Evolutionary conservation across 1,139 yeast species (phyloP).

Genomic region (Geotrichum macrosporum): DNA sequence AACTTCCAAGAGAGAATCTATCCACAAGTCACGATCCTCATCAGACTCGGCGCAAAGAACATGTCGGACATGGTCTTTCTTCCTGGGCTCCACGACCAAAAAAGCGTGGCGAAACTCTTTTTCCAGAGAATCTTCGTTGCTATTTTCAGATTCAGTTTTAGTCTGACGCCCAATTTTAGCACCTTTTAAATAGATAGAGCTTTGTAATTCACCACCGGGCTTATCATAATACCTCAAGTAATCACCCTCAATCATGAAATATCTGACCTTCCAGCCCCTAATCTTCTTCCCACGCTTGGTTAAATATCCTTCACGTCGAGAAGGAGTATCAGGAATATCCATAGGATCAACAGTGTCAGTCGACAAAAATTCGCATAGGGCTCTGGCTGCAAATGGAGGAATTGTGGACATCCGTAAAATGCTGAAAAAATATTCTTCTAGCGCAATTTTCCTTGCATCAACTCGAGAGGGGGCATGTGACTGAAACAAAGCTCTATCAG

Average conservation of each 20-base stretch:
- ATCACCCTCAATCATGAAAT: conserved; percentile 69
- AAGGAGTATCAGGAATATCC: conserved; percentile 55
- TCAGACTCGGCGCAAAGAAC: conserved; percentile 81
- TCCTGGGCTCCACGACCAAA: conserved; percentile 60
- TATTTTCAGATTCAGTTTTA: conserved; percentile 29
- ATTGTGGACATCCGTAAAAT: conserved; percentile 54
- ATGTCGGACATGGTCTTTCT: conserved; percentile 56
- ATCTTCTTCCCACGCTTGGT: conserved; percentile 58
- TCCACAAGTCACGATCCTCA: conserved; percentile 76
- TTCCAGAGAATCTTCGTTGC: conserved; percentile 49
- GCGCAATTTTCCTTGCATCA: conserved; percentile 52
- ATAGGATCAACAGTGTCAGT: conserved; percentile 64
- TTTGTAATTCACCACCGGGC: conserved; percentile 57
- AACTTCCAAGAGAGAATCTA: conserved; percentile 53
- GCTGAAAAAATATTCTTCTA: conserved; percentile 56
- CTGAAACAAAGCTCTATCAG: conserved; percentile 54
- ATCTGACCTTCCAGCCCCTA: conserved; percentile 69
- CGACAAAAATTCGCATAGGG: conserved; percentile 63
- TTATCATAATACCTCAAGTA: conserved; percentile 56
- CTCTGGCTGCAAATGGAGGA: conserved; percentile 51
- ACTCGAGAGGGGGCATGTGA: conserved; percentile 62
- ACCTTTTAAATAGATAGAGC: conserved; percentile 53
- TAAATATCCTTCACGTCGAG: conserved; percentile 63
- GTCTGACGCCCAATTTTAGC: conserved; percentile 66
- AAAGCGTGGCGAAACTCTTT: conserved; percentile 73